These are phyloP conservation scores for Diplodia intermedia DNA, from an alignment of 2,329 filamentous ascomycete species.

Conservation along the genomic window DNA sequence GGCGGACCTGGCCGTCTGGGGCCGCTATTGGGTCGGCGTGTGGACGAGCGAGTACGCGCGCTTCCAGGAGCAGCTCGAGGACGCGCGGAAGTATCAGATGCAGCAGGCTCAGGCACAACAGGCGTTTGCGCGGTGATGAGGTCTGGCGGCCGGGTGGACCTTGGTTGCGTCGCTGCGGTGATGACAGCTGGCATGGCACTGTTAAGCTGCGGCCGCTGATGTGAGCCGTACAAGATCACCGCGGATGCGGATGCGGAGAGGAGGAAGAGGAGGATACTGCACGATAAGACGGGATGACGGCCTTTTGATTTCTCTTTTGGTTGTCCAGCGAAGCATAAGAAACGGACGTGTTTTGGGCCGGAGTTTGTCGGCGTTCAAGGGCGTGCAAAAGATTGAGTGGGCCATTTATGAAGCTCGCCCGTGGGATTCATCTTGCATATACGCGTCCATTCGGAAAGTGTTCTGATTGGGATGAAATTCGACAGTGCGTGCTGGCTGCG, in stretches of 20 bases:
- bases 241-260: not conserved
- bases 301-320: not conserved
- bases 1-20: conserved; percentile 57
- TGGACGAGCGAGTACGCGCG: conserved; percentile 25
- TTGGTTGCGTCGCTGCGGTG: not conserved
- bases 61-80: conserved; percentile 26
- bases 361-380: conserved; percentile 15
- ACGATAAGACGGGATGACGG: conserved; percentile 1
- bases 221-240: not conserved
- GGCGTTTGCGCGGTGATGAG: conserved; percentile 7
- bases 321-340: conserved; percentile 20
- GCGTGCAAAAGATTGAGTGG: not conserved
- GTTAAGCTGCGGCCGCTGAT: not conserved
- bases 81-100: conserved; percentile 16
- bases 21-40: conserved; percentile 23
- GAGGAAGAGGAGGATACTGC: not conserved
- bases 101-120: conserved; percentile 5
- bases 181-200: not conserved
- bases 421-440: conserved; percentile 3
- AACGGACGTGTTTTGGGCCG: conserved; percentile 9
- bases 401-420: not conserved
- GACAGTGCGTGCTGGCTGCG: conserved; percentile 9
- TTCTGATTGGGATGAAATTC: conserved; percentile 2
- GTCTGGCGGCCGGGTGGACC: not conserved
- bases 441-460: not conserved